Evolutionary conservation across 1,284 basidiomycete genomes (phyloP), one percentile per base, ranked within the genome.

Genomic region (Meripilus lineatus): DNA sequence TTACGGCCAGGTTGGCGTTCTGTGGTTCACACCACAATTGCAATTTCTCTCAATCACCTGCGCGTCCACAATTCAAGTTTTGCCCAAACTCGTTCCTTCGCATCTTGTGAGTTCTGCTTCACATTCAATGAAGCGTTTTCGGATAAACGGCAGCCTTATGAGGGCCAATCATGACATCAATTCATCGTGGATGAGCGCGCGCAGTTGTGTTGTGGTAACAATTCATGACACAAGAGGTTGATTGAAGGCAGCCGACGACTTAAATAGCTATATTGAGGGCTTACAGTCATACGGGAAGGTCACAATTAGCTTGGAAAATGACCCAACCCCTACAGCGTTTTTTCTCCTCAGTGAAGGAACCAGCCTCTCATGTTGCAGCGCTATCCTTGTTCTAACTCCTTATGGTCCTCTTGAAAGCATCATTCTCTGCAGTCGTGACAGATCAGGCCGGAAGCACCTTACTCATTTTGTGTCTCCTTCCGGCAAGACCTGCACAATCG

Each of bases 371-470:
- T 45, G 26, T 14, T 17, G 21, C 26, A 41, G 33, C 43, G 43
- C 43, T 45, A 28, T 25, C n/a, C 13, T 21, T n/a, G 37, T 38
- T n/a, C 43, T 45, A 45, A 32, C 43, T 45, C 37, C 21, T 45
- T 45, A 45, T 45, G 37, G 43, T 17, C 20, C 38, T 28, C 13
- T 21, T n/a, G 13, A 23, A 15, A 39, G 24, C 34, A 46, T 46
- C 44, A 46, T 46, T 46, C n/a, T n/a, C 44, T 41, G 24, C 38
- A 41, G n/a, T n/a, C n/a, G 40, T 46, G 44, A 46, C 44, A 46
- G 44, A 46, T 46, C 43, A 45, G 34, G 32, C 28, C 37, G 30
- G 36, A 33, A 25, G 40, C 21, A 35, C 45, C 33, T 26, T 44
- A 34, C 45, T 42, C 33, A 42, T 38, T 47, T 43, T 38, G 40